These are phyloP conservation scores for Monosporozyma yasuniensis DNA, from an alignment of 805 yeast genomes.

Conservation along the genomic window DNA sequence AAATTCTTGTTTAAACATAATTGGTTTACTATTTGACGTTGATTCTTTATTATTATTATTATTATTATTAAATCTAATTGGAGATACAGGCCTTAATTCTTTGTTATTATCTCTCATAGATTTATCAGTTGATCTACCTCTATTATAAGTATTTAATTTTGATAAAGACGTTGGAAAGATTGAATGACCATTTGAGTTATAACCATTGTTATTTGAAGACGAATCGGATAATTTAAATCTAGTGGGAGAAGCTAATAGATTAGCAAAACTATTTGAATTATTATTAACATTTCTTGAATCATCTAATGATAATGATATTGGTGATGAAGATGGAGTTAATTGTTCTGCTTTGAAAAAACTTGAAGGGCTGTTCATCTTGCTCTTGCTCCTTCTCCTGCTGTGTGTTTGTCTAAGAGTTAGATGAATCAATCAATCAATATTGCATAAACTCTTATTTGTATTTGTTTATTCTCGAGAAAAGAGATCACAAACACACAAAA, in stretches of 20 bases:
- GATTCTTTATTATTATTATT: background rate
- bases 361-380: conserved; percentile 17
- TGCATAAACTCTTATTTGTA: no score
- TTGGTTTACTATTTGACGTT: conserved; percentile 10
- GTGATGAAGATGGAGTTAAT: conserved; percentile 23
- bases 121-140: conserved; percentile 11
- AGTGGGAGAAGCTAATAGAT: conserved; percentile 22
- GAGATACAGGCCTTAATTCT: conserved; percentile 22
- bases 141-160: conserved; percentile 21
- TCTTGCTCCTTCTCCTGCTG: background rate
- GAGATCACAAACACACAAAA: no score
- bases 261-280: conserved; percentile 13
- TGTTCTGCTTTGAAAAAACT: conserved; percentile 17
- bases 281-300: conserved; percentile 8
- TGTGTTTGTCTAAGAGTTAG: background rate
- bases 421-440: no score
- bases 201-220: background rate
- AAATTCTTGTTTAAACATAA: conserved; percentile 26
- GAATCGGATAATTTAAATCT: conserved; percentile 22
- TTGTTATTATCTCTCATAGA: conserved; percentile 13
- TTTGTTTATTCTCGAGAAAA: no score
- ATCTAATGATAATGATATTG: conserved; percentile 23
- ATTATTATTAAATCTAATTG: conserved; percentile 17
- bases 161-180: conserved; percentile 28
- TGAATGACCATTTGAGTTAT: conserved; percentile 4